Base-by-base conservation (phyloP, 495 filamentous ascomycete genomes). In the Amniculicola lignicola region DNA sequence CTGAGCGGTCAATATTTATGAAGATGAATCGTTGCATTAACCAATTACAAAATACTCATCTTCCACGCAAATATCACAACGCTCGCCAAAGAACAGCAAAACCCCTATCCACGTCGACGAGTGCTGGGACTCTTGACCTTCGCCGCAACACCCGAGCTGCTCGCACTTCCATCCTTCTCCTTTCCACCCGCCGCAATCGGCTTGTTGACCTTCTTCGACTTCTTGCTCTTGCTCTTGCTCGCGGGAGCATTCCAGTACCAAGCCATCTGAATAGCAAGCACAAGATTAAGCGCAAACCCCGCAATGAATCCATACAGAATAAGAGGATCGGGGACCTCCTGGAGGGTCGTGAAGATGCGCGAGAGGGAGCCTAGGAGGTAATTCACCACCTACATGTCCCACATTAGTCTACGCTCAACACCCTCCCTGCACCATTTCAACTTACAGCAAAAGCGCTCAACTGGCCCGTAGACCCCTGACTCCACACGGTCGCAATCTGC, bases 311-410 rank as follows among this genome's bases (percentile, higher is more conserved):
- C 86, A 69, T 92, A 96, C 14, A 98, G 80, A 61, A 98, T 96
- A 51, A 97, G 76, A 69, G 88, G 87, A 71, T 98, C 93, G 62
- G 93, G 85, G 57, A 96, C 90, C 76, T 98, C 93, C 65, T 96
- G 89, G 42, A 97, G 71, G 2, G 94, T 98, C 16, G 93, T 98
- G 72, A 96, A 96, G 75, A 98, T 94, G 64, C 93, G 85, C 11
- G 89, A 86, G 33, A 96, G 82, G 52, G 88, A 93, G 11, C 93
- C 93, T 64, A 81, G 75, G 63, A 98, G 89, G 72, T 95, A 98
- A 77, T 95, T 96, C 78, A 97, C 95, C 45, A 98, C 90, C 92
- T 97, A 63, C 9, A 40, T 18, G 19, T 19, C 6, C 7, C 29
- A 33, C 9, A 7, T 33, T n/a, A 33, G 29, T 7, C 29, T n/a